A percentile compares a stretch with the other conserved stretches of the same genome.
These are phyloP conservation scores for Vishniacozyma victoriae DNA, from an alignment of 768 basidiomycete genomes.

Conservation along the genomic window DNA sequence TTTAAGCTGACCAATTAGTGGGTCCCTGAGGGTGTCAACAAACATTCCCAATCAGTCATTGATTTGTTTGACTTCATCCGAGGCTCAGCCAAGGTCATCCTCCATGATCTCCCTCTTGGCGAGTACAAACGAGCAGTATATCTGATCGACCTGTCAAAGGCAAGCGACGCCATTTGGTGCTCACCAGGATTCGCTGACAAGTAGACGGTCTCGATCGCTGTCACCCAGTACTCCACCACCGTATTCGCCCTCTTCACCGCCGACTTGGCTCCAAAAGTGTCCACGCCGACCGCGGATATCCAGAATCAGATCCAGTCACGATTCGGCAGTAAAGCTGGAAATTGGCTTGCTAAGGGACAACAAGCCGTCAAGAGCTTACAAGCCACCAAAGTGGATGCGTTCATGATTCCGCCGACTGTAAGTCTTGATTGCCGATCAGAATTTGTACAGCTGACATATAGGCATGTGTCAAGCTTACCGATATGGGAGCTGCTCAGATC, in stretches of 20 bases:
- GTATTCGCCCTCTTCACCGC: conserved; percentile 41
- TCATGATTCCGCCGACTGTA: conserved; percentile 37
- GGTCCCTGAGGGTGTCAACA: conserved; percentile 41
- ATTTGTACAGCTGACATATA: conserved; percentile 3
- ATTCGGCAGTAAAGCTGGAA: conserved; percentile 39
- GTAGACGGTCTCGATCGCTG: conserved; percentile 38
- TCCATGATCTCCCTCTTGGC: conserved; percentile 39
- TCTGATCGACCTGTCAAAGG: conserved; percentile 44
- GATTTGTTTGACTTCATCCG: conserved; percentile 46
- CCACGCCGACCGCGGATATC: conserved; percentile 19
- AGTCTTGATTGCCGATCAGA: conserved; percentile 2
- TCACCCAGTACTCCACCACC: conserved; percentile 40
- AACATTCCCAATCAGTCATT: conserved; percentile 43
- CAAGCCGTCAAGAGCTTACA: conserved; percentile 45
- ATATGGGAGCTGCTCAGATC: conserved; percentile 38
- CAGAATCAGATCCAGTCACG: conserved; percentile 19
- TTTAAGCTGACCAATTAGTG: conserved; percentile 21
- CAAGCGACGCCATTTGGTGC: conserved; percentile 6
- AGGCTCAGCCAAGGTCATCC: conserved; percentile 28
- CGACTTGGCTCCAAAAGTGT: conserved; percentile 29
- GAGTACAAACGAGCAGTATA: conserved; percentile 45
- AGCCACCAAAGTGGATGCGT: conserved; percentile 40
- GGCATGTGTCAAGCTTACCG: conserved; percentile 45
- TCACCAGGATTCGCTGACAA: neutral
- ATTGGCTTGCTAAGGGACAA: conserved; percentile 46